Percentiles rank a stretch among this genome's conserved stretches.
Conservation (phyloP, 306 rosid species). For the Vicia sativa region DNA sequence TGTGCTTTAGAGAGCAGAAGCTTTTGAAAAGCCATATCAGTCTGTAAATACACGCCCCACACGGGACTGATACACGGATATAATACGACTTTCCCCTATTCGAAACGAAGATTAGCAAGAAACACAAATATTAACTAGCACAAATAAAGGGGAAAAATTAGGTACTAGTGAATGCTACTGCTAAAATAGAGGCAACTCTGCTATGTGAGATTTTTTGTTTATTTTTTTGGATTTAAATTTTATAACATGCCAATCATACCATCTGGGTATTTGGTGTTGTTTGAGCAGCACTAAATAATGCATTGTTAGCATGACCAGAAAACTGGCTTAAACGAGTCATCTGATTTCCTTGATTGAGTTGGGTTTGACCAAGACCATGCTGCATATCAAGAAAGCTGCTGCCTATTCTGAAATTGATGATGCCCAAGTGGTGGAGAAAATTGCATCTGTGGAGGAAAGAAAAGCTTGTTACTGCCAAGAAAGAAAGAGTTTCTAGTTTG, state of each 20-base stretch:
- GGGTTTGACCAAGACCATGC: conserved; percentile 87
- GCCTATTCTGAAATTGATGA: conserved; percentile 93
- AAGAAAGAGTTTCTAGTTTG: conserved; percentile 12
- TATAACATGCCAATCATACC: conserved; percentile 51
- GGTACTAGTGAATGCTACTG: background rate
- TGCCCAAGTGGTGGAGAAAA: conserved; percentile 82
- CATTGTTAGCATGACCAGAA: conserved; percentile 76
- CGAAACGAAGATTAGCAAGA: background rate
- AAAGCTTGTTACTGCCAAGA: conserved; percentile 34
- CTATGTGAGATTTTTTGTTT: conserved; percentile 5
- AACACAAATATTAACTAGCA: background rate
- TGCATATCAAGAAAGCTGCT: conserved; percentile 79
- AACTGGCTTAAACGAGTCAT: conserved; percentile 82
- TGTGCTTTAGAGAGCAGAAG: background rate
- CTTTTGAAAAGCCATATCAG: background rate
- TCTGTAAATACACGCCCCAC: conserved; percentile 12
- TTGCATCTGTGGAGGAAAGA: conserved; percentile 61
- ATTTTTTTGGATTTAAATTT: conserved; percentile 22
- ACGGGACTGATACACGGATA: background rate
- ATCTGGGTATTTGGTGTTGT: conserved; percentile 81
- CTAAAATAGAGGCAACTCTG: conserved; percentile 1
- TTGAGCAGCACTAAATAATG: conserved; percentile 89
- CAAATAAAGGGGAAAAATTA: background rate
- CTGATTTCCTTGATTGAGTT: conserved; percentile 92
- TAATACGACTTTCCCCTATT: background rate